A percentile compares a stretch with the other conserved stretches of the same genome.
Conservation (phyloP, 2,329 filamentous ascomycete genomes). For the Clonostachys rhizophaga region DNA sequence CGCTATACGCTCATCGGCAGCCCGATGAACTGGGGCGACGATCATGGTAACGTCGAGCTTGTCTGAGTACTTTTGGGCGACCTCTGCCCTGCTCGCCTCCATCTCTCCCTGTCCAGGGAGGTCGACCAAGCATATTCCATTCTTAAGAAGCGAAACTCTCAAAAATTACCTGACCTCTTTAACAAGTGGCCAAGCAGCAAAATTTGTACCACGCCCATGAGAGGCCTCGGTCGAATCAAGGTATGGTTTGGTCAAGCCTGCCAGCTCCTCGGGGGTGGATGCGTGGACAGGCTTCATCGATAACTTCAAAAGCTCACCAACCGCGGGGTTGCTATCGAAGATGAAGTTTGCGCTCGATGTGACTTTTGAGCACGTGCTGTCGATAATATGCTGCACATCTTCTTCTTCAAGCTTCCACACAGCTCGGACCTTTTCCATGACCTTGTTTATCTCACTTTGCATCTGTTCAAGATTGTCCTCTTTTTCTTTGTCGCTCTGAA, state of each 20-base stretch:
- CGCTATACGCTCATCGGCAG: conserved; percentile 14
- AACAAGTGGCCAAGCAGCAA: conserved; percentile 28
- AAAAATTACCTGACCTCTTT: conserved; percentile 31
- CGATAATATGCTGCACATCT: conserved; percentile 3
- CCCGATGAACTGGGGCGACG: conserved; percentile 14
- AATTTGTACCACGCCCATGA: conserved; percentile 1
- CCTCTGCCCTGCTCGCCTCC: conserved; percentile 11
- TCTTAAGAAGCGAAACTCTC: conserved; percentile 35
- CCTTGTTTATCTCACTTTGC: conserved; percentile 3
- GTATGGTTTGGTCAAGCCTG: conserved; percentile 13
- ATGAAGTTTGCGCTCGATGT: conserved; percentile 1
- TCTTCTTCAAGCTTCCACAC: conserved; percentile 11
- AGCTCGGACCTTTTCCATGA: conserved; percentile 12
- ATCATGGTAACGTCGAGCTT: conserved; percentile 17
- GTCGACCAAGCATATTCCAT: conserved; percentile 46
- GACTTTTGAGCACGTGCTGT: neutral
- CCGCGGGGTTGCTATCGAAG: conserved; percentile 5
- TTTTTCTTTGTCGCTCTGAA: conserved; percentile 6
- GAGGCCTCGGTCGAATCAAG: conserved; percentile 12
- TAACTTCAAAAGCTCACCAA: neutral
- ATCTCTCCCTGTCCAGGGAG: conserved; percentile 46
- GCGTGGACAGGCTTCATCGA: conserved; percentile 2
- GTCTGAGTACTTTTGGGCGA: conserved; percentile 10
- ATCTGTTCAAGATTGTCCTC: neutral
- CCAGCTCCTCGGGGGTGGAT: conserved; percentile 1